phyloP scores from a whole-genome alignment of 1,284 basidiomycete genomes.

The Calocybe gambosa region DNA sequence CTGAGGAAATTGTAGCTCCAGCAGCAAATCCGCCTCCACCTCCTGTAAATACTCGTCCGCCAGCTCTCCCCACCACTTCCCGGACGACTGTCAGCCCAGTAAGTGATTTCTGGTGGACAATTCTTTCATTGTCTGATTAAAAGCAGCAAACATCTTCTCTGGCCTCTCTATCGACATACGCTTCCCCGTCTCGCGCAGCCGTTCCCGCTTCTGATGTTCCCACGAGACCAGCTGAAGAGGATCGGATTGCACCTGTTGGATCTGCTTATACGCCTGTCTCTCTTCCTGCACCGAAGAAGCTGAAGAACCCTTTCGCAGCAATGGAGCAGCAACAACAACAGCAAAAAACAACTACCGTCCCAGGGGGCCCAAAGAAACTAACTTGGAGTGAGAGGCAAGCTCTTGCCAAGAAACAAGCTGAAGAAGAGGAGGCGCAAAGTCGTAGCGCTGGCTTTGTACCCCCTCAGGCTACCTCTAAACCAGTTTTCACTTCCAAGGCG shows the following conservation, averaged over 20 bases:
- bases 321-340: conserved; percentile 43
- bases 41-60: conserved; percentile 44
- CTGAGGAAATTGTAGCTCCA: conserved; percentile 38
- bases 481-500: conserved; percentile 31
- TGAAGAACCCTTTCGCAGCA: conserved; percentile 77
- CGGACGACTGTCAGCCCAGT: conserved; percentile 34
- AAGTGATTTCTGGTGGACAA: conserved; percentile 1
- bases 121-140: neutral
- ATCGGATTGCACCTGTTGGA: conserved; percentile 77
- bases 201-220: conserved; percentile 42
- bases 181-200: conserved; percentile 27
- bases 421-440: conserved; percentile 75
- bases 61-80: conserved; percentile 29
- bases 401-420: conserved; percentile 75
- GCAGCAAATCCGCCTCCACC: conserved; percentile 39
- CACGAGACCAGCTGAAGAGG: conserved; percentile 68
- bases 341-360: conserved; percentile 21
- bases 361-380: conserved; percentile 59
- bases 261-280: conserved; percentile 86
- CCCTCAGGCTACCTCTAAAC: conserved; percentile 26
- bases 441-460: conserved; percentile 46
- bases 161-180: conserved; percentile 3
- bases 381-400: conserved; percentile 92
- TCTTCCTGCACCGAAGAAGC: conserved; percentile 77
- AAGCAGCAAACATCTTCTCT: neutral